phyloP scores from a whole-genome alignment of 1,284 basidiomycete genomes.

The Coniophora puteana region DNA sequence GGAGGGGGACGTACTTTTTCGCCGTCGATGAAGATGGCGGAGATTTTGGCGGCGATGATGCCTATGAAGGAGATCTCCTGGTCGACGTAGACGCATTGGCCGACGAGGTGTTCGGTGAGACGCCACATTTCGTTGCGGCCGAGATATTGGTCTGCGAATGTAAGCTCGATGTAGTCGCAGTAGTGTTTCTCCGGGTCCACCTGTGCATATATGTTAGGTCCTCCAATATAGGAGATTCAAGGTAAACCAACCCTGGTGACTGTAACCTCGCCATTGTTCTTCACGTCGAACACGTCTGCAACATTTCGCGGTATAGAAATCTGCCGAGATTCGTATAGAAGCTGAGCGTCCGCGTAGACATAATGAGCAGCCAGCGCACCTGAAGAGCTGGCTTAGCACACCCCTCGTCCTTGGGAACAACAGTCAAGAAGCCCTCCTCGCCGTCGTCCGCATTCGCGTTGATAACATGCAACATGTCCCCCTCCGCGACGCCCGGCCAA shows the following conservation, averaged over 20 bases:
- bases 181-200: conserved; percentile 61
- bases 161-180: conserved; percentile 84
- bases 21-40: conserved; percentile 67
- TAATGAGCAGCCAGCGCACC: conserved; percentile 34
- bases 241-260: conserved; percentile 55
- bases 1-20: conserved; percentile 43
- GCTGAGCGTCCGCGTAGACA: conserved; percentile 3
- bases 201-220: conserved; percentile 32
- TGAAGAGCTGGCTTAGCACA: conserved; percentile 60
- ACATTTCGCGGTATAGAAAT: conserved; percentile 70
- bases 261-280: conserved; percentile 67
- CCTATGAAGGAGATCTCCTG: conserved; percentile 78
- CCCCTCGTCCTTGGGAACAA: conserved; percentile 59
- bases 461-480: conserved; percentile 63
- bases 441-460: conserved; percentile 38
- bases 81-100: conserved; percentile 69
- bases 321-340: conserved; percentile 31
- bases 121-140: conserved; percentile 95
- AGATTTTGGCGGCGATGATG: conserved; percentile 75
- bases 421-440: conserved; percentile 59
- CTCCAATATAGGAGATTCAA: conserved; percentile 2
- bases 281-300: conserved; percentile 64
- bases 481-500: conserved; percentile 73
- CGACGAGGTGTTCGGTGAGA: conserved; percentile 71
- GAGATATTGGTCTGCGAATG: conserved; percentile 90